Evolutionary conservation across 2,329 filamentous ascomycete species (phyloP), one percentile per base, ranked within the genome.

Genomic region (Fusarium xylarioides): DNA sequence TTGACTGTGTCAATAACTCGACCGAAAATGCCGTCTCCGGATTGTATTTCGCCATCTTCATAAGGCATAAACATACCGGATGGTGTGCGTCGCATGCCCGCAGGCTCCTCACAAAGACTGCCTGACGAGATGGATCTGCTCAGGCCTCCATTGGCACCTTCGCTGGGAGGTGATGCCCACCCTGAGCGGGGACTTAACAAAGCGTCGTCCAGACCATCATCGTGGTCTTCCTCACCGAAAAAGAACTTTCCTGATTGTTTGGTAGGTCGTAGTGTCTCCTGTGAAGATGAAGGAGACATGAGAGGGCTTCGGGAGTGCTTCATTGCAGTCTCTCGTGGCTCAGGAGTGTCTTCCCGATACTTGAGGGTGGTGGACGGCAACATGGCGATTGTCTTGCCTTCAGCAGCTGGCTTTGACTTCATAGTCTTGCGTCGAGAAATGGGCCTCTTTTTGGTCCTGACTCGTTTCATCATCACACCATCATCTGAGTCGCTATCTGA

Each of bases 1-100:
- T 92, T 92, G 82, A 92, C 89, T 77, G 93, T 95, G 83, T 97
- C 93, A 80, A 95, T 90, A 55, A 97, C 91, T 77, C 91, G 91
- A 68, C 93, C 92, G 78, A 97, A 89, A 62, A 97, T 86, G 52
- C 92, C 92, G 57, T 87, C 85, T 77, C 85, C 89, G 68, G 86
- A 84, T 52, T 81, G 86, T 79, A 82, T 85, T 73, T 94, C 93
- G 68, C 90, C 90, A 75, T 95, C 92, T 75, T 95, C 93, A 76
- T 91, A 92, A 12, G 94, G 93, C 92, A 97, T 95, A 77, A 97
- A 92, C 93, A 97, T 97, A 75, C 94, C 95, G 43, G 94, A 96
- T 56, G 91, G 86, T 26, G 94, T 97, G 74, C 95, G 88, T 70
- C 92, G 90, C 86, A 97, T 91, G 58, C 91, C 91, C 23, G 82